These are phyloP conservation scores for Porodaedalea pini DNA, from an alignment of 1,284 basidiomycete species.

Conservation along the genomic window DNA sequence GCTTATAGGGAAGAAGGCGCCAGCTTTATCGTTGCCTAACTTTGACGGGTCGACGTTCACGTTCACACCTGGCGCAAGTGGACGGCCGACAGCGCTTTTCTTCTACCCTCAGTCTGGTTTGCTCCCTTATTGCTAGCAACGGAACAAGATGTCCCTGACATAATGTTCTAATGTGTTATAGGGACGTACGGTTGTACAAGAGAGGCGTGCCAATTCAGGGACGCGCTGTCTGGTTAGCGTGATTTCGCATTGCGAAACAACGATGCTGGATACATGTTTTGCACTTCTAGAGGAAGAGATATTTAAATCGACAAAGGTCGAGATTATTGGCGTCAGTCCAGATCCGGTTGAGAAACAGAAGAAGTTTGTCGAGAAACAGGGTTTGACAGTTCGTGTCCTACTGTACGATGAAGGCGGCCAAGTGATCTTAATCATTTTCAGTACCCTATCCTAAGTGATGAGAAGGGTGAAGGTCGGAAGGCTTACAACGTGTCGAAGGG, in stretches of 20 bases:
- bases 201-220: slow-evolving; percentile 76
- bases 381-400: slow-evolving; percentile 49
- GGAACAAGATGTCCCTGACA: background rate
- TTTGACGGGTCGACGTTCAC: slow-evolving; percentile 47
- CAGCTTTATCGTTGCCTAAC: slow-evolving; percentile 46
- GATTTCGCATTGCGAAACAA: background rate
- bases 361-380: slow-evolving; percentile 67
- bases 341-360: slow-evolving; percentile 71
- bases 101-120: slow-evolving; percentile 68
- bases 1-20: slow-evolving; percentile 47
- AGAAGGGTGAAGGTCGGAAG: slow-evolving; percentile 55
- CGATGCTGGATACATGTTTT: slow-evolving; percentile 8
- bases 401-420: background rate
- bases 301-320: slow-evolving; percentile 62
- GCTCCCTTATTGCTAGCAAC: slow-evolving; percentile 26
- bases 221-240: slow-evolving; percentile 59
- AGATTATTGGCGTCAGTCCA: slow-evolving; percentile 67
- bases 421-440: slow-evolving; percentile 29
- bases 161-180: too few species aligned
- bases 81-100: slow-evolving; percentile 61
- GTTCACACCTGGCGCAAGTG: slow-evolving; percentile 44
- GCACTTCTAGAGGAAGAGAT: slow-evolving; percentile 50
- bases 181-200: slow-evolving; percentile 74
- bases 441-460: slow-evolving; percentile 75
- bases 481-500: slow-evolving; percentile 62